Base-by-base conservation (phyloP, 225 moss, liverwort and hornwort species). In the Bryum argenteum region DNA sequence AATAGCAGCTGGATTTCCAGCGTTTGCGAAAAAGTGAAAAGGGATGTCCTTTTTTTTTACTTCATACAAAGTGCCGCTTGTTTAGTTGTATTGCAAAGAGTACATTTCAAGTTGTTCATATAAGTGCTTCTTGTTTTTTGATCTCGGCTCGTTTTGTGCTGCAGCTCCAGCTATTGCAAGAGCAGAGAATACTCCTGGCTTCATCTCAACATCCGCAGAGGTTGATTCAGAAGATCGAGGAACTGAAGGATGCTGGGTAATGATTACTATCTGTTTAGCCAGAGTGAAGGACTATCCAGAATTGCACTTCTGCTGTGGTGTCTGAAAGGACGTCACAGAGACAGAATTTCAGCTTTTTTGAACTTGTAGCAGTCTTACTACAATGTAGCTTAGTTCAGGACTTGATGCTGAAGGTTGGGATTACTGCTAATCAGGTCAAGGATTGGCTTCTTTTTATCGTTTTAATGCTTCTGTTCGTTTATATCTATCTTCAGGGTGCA, bases 221-320 rank as follows among this genome's bases (percentile, higher is more conserved):
- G 67, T 82, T 97, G 58, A 94, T 92, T 77, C 90, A 97, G 83
- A 97, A 92, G 81, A 97, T 97, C 19, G 89, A 94, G 86, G 89
- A 90, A 79, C 81, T 97, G 37, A 97, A 97, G 75, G 97, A 94
- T 71, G 89, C 89, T 26, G 97, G 94, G 91, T 91, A 91, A 57
- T 70, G 57, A 58, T 56, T 66, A 61, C 61, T 43, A 44, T 73
- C 56, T 61, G 19, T 44, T 45, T 55, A 72, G 64, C 50, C 21
- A 54, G 48, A 28, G 11, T 47, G n/a, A 41, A 56, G 73, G 55
- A 43, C 41, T 23, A 57, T 20, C 47, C n/a, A 41, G 54, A 15
- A 70, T 50, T 66, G 9, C 15, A 52, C 37, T 18, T 14, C 20
- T 61, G 65, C 20, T 59, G 52, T 47, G 48, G 40, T 61, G 60